Base-by-base conservation (phyloP, 768 basidiomycete species). In the Lentinula boryana region DNA sequence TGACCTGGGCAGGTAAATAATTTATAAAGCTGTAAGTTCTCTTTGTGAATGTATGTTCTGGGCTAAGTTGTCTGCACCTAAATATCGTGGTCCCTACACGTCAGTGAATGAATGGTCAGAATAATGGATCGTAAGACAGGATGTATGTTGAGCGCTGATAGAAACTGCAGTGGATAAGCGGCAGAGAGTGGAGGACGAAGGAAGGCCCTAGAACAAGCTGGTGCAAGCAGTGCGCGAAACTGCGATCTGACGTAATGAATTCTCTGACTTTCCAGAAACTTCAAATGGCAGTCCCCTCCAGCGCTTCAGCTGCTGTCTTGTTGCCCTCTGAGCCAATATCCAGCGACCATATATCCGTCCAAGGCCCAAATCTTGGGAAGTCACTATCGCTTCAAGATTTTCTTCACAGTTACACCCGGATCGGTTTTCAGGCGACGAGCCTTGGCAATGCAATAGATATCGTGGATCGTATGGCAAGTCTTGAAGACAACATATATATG, bases 391-490 rank as follows among this genome's bases (percentile, higher is more conserved):
- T 99, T 31, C 78, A 87, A 48, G 76, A 82, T 38, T 82, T 99
- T 64, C 74, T 99, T 41, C 70, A 76, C 38, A 87, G 84, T 67
- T 99, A 97, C 75, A 86, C 91, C 69, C 83, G 87, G 36, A 97
- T 98, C 56, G 97, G 97, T 18, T 99, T 98, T 70, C 97, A 99
- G 72, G 97, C 97, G n/a, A 95, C 87, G 57, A 93, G 91, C 60
- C 76, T 99, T 2, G 91, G 91, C 2, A 84, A 80, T 65, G 96
- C 95, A 1, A 92, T 98, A 48, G 83, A 89, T 32, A 88, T 97
- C 56, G 90, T 98, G 31, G 88, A 98, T 71, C 85, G 85, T 68
- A 99, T 99, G 97, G 96, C 94, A 71, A 53, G 61, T 38, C 16
- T 18, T 35, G 21, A 5, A 32, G 27, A 35, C n/a, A 4, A 48